phyloP scores from a whole-genome alignment of 371 early-diverging fungal genomes.

The Amoeboaphelidium occidentale region DNA sequence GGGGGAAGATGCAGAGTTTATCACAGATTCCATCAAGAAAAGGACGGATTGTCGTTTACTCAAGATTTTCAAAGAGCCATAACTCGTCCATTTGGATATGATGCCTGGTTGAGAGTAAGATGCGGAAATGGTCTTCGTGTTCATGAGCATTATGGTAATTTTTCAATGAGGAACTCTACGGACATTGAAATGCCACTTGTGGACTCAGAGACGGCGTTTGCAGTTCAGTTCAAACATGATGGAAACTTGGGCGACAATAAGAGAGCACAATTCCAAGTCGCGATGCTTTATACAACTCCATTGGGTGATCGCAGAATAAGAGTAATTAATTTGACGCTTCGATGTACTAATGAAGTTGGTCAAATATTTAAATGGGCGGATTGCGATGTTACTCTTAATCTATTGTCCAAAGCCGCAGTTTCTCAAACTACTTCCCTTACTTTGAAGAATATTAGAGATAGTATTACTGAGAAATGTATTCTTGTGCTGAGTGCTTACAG shows the following conservation, averaged over 20 bases:
- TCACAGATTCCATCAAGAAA: conserved; percentile 35
- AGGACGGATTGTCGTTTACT: conserved; percentile 35
- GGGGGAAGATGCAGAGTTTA: conserved; percentile 67
- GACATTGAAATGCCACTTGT: conserved; percentile 76
- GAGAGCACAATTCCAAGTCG: conserved; percentile 60
- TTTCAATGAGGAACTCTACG: conserved; percentile 64
- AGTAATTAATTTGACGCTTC: conserved; percentile 55
- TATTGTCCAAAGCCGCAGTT: conserved; percentile 47
- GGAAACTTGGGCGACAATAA: conserved; percentile 57
- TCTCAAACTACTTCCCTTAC: conserved; percentile 32
- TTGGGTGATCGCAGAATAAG: conserved; percentile 73
- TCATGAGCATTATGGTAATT: conserved; percentile 71
- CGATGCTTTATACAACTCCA: conserved; percentile 70
- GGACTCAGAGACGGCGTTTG: conserved; percentile 56
- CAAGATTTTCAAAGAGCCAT: conserved; percentile 41
- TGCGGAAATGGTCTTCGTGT: conserved; percentile 64
- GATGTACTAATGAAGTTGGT: conserved; percentile 44
- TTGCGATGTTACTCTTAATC: conserved; percentile 67
- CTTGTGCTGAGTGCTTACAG: conserved; percentile 75
- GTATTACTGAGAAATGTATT: conserved; percentile 59
- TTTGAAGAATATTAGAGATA: conserved; percentile 51
- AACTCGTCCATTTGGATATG: conserved; percentile 55
- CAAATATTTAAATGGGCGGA: conserved; percentile 72
- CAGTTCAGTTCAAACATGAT: conserved; percentile 56
- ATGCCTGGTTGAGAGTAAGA: conserved; percentile 65